Evolutionary conservation across 169 alveolate species (phyloP).

Genomic region (Plasmodium yoelii): DNA sequence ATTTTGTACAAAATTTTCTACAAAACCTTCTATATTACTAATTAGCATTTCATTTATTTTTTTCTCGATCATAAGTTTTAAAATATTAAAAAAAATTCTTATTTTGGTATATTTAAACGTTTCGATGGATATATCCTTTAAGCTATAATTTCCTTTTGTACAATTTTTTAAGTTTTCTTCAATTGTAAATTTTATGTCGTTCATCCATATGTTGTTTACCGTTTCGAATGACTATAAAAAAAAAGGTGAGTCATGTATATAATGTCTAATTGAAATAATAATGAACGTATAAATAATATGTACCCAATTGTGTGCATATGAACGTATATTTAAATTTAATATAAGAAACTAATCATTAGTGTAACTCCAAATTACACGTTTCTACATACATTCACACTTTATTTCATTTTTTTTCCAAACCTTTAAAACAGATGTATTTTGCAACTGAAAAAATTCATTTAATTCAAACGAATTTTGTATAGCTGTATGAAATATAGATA

Average conservation of each 20-base stretch:
- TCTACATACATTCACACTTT: not conserved
- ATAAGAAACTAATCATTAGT: not conserved
- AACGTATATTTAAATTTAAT: not conserved
- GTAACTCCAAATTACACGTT: not conserved
- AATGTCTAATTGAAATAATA: not conserved
- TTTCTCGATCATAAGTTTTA: conserved; percentile 51
- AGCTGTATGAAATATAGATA: conserved; percentile 48
- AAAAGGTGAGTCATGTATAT: not conserved
- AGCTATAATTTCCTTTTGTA: conserved; percentile 60
- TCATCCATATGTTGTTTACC: conserved; percentile 72
- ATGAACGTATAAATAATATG: not conserved
- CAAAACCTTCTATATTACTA: conserved; percentile 49
- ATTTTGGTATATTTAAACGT: conserved; percentile 70
- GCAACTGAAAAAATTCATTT: conserved; percentile 67
- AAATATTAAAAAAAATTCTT: conserved; percentile 66
- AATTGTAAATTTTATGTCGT: conserved; percentile 51
- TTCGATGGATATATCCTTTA: conserved; percentile 68
- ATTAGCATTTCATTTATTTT: conserved; percentile 70
- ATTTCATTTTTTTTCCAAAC: conserved; percentile 7
- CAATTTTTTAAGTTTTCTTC: conserved; percentile 72
- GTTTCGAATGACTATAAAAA: conserved; percentile 57
- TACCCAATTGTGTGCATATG: not conserved
- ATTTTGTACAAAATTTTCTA: conserved; percentile 30
- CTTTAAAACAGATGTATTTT: conserved; percentile 58
- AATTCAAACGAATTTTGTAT: conserved; percentile 47